Percentiles rank a stretch among this genome's conserved stretches.
phyloP scores from a whole-genome alignment of 2,329 filamentous ascomycete species.

The Fusarium protoensiforme region DNA sequence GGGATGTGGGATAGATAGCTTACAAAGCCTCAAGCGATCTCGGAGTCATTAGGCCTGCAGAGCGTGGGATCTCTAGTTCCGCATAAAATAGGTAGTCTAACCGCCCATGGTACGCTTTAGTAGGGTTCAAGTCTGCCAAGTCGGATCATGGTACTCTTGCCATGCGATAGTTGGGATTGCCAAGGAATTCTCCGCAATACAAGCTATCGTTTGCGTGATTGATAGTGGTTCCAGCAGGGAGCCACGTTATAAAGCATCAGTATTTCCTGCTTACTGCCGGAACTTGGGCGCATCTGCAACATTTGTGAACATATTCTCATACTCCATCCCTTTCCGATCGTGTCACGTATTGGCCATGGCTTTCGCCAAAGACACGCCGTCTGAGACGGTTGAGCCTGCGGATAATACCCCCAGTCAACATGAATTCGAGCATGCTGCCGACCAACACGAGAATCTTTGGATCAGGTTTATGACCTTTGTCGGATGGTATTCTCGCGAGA shows the following conservation, averaged over 20 bases:
- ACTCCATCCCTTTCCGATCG: not conserved
- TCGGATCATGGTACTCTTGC: not conserved
- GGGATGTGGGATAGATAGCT: not conserved
- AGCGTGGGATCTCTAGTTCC: not conserved
- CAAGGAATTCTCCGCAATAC: not conserved
- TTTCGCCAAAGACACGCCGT: not conserved
- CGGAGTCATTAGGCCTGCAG: not conserved
- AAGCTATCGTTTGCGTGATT: not conserved
- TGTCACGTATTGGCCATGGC: not conserved
- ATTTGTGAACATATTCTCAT: not conserved
- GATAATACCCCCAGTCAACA: not conserved
- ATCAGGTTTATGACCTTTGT: constrained; percentile 43
- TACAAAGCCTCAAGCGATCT: not conserved
- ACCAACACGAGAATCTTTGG: constrained; percentile 34
- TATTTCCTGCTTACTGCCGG: not conserved
- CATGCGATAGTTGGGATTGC: not conserved
- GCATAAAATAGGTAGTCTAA: not conserved
- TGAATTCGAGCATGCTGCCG: not conserved
- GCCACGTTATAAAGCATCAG: not conserved
- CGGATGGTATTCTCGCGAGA: constrained; percentile 49
- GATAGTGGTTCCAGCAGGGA: not conserved
- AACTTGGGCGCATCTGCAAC: not conserved
- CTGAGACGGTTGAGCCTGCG: not conserved
- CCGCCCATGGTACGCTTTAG: not conserved
- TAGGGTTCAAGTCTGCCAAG: not conserved